Conservation (phyloP, 192 early-diverging fungal species). For the Backusella liffmaniae region DNA sequence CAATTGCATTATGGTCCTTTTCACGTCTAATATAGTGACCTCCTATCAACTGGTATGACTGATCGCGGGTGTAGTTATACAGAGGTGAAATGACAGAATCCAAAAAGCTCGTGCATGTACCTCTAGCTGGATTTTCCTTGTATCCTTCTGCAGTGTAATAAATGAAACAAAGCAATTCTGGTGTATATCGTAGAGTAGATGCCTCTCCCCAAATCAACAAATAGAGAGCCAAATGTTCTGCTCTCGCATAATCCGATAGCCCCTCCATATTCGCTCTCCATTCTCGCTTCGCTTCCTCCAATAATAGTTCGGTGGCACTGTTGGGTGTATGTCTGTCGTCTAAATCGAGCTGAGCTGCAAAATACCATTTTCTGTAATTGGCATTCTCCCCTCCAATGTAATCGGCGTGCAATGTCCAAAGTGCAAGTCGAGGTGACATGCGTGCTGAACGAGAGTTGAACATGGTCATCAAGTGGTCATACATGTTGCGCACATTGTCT, state of each 20-base stretch:
- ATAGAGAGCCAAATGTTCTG: constrained; percentile 58
- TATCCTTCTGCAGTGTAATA: constrained; percentile 57
- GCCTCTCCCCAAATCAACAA: constrained; percentile 69
- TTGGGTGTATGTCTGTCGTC: constrained; percentile 26
- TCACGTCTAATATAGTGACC: constrained; percentile 62
- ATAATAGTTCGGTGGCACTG: constrained; percentile 14
- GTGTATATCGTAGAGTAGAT: constrained; percentile 58
- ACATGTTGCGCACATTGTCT: constrained; percentile 64
- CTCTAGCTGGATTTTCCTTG: constrained; percentile 16
- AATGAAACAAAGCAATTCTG: constrained; percentile 65
- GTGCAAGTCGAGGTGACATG: constrained; percentile 60
- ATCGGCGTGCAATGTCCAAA: constrained; percentile 63
- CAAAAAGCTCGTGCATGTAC: constrained; percentile 54
- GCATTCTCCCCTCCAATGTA: constrained; percentile 67
- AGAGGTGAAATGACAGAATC: constrained; percentile 59
- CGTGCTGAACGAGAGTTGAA: constrained; percentile 65
- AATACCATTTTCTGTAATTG: constrained; percentile 70
- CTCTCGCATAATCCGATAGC: constrained; percentile 57
- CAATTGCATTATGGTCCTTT: constrained; percentile 61
- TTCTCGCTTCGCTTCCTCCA: constrained; percentile 37
- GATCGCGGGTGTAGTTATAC: constrained; percentile 62
- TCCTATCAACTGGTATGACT: constrained; percentile 57
- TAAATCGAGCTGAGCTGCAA: constrained; percentile 61
- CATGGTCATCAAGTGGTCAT: constrained; percentile 64
- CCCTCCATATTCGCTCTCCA: constrained; percentile 61